Percentiles rank a stretch among this genome's conserved stretches.
Evolutionary conservation across 495 filamentous ascomycete species (phyloP).

Genomic region (Podospora didyma): DNA sequence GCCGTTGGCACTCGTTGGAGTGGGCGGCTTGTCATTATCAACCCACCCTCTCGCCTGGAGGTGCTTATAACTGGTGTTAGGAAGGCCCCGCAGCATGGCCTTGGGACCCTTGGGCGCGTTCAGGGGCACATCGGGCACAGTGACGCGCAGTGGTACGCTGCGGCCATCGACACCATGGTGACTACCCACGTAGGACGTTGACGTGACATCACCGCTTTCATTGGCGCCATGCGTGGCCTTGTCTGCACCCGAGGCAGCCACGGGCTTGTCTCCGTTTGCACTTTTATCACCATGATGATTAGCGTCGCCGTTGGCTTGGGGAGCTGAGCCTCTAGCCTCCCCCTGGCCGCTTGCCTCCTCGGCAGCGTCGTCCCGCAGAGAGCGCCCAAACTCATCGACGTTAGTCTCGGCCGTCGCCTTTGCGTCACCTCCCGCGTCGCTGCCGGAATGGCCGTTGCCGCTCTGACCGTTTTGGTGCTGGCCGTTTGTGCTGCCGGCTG

Average conservation of each 20-base stretch:
- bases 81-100: slow-evolving; percentile 82
- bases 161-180: background rate
- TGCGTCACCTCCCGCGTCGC: slow-evolving; percentile 10
- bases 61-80: slow-evolving; percentile 64
- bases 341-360: slow-evolving; percentile 26
- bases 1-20: slow-evolving; percentile 30
- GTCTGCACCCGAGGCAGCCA: slow-evolving; percentile 2
- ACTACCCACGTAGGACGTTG: background rate
- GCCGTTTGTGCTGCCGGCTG: slow-evolving; percentile 9
- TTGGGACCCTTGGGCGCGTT: slow-evolving; percentile 88
- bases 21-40: slow-evolving; percentile 33
- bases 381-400: slow-evolving; percentile 53
- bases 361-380: slow-evolving; percentile 33
- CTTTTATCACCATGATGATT: slow-evolving; percentile 6
- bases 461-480: slow-evolving; percentile 11
- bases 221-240: slow-evolving; percentile 3
- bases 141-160: slow-evolving; percentile 9
- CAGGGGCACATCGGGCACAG: slow-evolving; percentile 42
- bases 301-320: slow-evolving; percentile 14
- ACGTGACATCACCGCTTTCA: slow-evolving; percentile 1
- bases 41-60: slow-evolving; percentile 48
- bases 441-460: slow-evolving; percentile 9
- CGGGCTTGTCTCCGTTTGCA: slow-evolving; percentile 2
- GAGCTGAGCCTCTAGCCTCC: slow-evolving; percentile 2
- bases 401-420: slow-evolving; percentile 20